Conservation (phyloP, 345 rosid genomes). For the Camelina laxa region DNA sequence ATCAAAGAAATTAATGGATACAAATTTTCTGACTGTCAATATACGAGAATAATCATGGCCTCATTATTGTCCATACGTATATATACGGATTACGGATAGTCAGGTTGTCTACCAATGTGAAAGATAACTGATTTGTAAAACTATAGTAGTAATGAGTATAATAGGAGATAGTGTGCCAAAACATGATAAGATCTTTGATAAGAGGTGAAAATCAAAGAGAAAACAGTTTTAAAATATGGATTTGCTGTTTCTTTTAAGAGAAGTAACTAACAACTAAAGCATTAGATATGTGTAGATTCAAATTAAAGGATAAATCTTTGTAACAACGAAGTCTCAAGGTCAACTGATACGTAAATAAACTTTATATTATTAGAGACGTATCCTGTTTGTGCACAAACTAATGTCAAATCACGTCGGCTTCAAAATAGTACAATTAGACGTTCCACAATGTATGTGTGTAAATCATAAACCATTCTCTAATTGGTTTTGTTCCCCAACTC, state of each 20-base stretch:
- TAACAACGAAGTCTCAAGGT: conserved; percentile 27
- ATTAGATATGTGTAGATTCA: conserved; percentile 28
- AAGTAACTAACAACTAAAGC: conserved; percentile 39
- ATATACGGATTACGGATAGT: neutral
- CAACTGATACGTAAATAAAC: neutral
- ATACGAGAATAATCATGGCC: neutral
- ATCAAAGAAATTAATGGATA: neutral
- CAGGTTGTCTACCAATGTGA: neutral
- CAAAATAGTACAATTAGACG: conserved; percentile 14
- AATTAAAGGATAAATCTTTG: conserved; percentile 16
- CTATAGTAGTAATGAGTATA: neutral
- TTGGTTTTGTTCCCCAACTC: neutral
- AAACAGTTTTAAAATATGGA: neutral
- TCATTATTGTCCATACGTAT: neutral
- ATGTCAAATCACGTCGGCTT: conserved; percentile 40
- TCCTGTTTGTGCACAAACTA: conserved; percentile 39
- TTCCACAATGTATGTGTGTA: neutral
- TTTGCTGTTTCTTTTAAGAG: conserved; percentile 11
- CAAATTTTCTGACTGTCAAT: too few species aligned
- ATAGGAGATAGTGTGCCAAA: neutral
- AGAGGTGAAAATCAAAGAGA: neutral
- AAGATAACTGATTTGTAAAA: conserved; percentile 5
- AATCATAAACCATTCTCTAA: neutral
- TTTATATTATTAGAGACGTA: conserved; percentile 41
- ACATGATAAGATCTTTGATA: neutral